Evolutionary conservation across 106 monocot species (phyloP), one percentile per base, ranked within the genome.

Genomic region (Dioscorea dumetorum): DNA sequence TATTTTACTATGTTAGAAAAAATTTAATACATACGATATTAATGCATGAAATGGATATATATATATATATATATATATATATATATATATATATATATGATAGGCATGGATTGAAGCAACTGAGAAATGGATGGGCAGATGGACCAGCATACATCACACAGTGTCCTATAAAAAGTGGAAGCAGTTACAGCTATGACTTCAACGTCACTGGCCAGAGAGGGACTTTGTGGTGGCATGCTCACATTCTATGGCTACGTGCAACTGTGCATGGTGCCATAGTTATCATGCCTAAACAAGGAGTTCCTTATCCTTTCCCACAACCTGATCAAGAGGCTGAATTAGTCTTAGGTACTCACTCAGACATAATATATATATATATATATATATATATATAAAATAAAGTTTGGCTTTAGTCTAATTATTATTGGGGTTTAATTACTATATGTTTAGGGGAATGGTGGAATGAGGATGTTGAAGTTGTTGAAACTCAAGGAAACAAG

Each of bases 201-300:
- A 81, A 76, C 58, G 58, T 77, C 15, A 72, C 77, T 0, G 76
- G 77, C 5, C 81, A 76, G 68, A 67, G 81, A 48, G 81, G 81
- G 33, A 81, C 76, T 10, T 56, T 84, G 58, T 84, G 79, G 79
- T 84, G 83, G 79, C 83, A 84, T 48, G 83, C 83, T 22, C 83
- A 84, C 68, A 79, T 86, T 33, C 21, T 82, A 67, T 86, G 86
- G 86, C 63, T 86, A 24, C 57, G 86, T 0, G 86, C 86, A 19
- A 84, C 83, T 12, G 83, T 84, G 2, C 50, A 84, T 23, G 83
- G 83, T 14, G 83, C 83, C 31, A 76, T 84, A 35, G 83, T 84
- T 21, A 69, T 79, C 79, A 53, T 79, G 75, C 83, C 83, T 19
- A 72, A 74, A 63, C 8, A 53, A 4, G 83, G 78, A 19, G 75